Percentiles rank a stretch among this genome's conserved stretches.
Conservation (phyloP, 2,329 filamentous ascomycete genomes). For the Periconia sp. region DNA sequence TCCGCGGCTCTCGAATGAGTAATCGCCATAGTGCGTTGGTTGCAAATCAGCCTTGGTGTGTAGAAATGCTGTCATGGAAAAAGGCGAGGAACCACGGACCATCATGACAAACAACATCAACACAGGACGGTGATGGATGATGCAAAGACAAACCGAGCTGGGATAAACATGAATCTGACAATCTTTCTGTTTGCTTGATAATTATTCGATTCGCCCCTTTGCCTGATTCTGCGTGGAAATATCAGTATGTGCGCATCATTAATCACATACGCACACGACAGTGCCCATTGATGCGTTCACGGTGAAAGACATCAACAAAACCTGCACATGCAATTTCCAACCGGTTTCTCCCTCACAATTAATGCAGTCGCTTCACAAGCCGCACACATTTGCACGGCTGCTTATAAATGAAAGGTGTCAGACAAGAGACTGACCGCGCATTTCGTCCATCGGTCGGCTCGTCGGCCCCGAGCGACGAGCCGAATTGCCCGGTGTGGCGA, state of each 20-base stretch:
- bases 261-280: too few relatives aligned
- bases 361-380: too few relatives aligned
- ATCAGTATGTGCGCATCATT: too few relatives aligned
- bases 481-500: neutral
- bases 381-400: neutral
- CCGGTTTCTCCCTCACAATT: too few relatives aligned
- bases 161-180: too few relatives aligned
- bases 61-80: conserved; percentile 8
- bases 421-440: neutral
- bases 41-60: neutral
- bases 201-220: too few relatives aligned
- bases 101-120: neutral
- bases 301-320: too few relatives aligned
- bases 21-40: neutral
- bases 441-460: neutral
- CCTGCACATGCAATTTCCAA: too few relatives aligned
- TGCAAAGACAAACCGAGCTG: too few relatives aligned
- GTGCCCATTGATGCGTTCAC: too few relatives aligned
- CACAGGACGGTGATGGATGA: neutral
- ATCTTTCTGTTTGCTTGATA: too few relatives aligned
- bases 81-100: neutral
- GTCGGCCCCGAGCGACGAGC: neutral
- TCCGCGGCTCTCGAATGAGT: conserved; percentile 2
- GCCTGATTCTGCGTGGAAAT: too few relatives aligned
- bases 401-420: neutral